phyloP scores from a whole-genome alignment of 2,329 filamentous ascomycete species.

The Ophiosphaerella korrae region DNA sequence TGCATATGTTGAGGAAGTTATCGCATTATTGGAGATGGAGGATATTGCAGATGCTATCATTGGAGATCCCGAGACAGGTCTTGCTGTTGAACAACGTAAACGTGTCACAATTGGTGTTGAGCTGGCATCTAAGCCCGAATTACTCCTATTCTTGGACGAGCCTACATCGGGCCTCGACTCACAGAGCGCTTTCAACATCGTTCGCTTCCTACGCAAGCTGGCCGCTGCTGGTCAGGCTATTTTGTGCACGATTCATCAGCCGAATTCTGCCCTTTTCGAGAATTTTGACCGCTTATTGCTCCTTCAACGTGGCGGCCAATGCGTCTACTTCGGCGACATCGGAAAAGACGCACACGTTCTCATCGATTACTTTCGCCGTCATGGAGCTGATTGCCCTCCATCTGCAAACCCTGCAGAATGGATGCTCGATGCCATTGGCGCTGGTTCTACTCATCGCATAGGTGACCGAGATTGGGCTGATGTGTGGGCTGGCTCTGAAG shows the following conservation, averaged over 20 bases:
- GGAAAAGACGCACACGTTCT: slow-evolving; percentile 74
- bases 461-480: slow-evolving; percentile 80
- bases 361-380: slow-evolving; percentile 59
- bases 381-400: slow-evolving; percentile 64
- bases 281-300: slow-evolving; percentile 84
- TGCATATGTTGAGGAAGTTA: slow-evolving; percentile 69
- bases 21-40: slow-evolving; percentile 68
- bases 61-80: slow-evolving; percentile 63
- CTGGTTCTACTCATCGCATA: slow-evolving; percentile 72
- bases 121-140: slow-evolving; percentile 68
- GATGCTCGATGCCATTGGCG: slow-evolving; percentile 85
- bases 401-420: slow-evolving; percentile 69
- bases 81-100: slow-evolving; percentile 67
- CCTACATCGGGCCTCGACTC: slow-evolving; percentile 76
- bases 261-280: slow-evolving; percentile 83
- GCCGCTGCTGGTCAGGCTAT: slow-evolving; percentile 84
- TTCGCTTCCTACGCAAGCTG: slow-evolving; percentile 77
- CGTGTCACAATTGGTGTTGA: slow-evolving; percentile 68
- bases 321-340: slow-evolving; percentile 86
- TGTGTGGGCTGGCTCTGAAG: slow-evolving; percentile 75
- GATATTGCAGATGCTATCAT: slow-evolving; percentile 70
- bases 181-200: slow-evolving; percentile 76
- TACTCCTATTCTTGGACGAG: slow-evolving; percentile 79
- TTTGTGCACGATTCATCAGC: slow-evolving; percentile 89
- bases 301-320: slow-evolving; percentile 76